These are phyloP conservation scores for Chlorella sp. DNA, from an alignment of 139 green algal genomes.

Conservation along the genomic window DNA sequence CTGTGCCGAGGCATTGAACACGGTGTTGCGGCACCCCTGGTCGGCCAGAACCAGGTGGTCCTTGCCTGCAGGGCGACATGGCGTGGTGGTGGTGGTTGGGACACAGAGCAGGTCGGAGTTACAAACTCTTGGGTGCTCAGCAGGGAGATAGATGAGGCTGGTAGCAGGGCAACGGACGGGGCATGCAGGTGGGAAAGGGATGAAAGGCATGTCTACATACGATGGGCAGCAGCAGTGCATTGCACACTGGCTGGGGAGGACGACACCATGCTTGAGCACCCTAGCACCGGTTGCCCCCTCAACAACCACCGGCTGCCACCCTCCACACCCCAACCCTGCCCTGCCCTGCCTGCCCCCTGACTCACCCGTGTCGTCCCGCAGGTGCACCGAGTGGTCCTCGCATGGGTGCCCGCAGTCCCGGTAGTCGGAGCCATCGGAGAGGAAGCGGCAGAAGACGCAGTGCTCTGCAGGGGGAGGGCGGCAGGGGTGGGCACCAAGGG, in stretches of 20 bases:
- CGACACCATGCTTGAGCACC: no score
- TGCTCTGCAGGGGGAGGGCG: conserved; percentile 69
- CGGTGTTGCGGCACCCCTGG: conserved; percentile 88
- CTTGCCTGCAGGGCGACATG: not conserved
- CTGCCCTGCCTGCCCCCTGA: not conserved
- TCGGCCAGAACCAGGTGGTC: conserved; percentile 91
- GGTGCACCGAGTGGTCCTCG: conserved; percentile 76
- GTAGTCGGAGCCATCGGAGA: conserved; percentile 71
- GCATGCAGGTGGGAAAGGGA: not conserved
- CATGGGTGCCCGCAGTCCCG: conserved; percentile 88
- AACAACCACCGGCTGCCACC: not conserved
- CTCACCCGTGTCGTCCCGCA: conserved; percentile 71
- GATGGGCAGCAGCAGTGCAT: no score
- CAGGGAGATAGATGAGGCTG: no score
- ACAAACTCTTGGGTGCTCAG: not conserved
- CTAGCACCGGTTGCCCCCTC: no score
- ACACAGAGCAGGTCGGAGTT: not conserved
- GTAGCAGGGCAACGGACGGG: not conserved
- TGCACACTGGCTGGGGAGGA: no score
- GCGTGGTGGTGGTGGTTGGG: not conserved
- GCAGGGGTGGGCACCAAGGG: not conserved
- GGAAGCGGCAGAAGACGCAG: conserved; percentile 87
- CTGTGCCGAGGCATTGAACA: conserved; percentile 85
- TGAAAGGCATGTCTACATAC: no score
- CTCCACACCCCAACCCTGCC: not conserved